Evolutionary conservation across 2,329 filamentous ascomycete genomes (phyloP).

Genomic region (Hirsutella minnesotensis): DNA sequence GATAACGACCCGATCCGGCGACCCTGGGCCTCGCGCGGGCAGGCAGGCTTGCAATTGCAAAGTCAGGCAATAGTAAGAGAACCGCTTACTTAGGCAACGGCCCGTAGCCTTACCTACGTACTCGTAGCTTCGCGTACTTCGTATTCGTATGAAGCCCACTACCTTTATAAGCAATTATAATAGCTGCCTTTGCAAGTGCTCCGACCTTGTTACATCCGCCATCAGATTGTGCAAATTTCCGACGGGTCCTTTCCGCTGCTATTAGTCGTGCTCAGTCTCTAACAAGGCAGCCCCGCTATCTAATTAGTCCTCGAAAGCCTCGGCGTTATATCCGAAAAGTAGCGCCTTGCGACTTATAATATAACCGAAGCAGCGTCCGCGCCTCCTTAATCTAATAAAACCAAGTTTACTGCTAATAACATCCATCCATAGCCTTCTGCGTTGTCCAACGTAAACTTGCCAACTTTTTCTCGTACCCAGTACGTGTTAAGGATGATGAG

Average conservation of each 20-base stretch:
- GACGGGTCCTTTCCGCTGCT: constrained; percentile 1
- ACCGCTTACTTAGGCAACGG: no score
- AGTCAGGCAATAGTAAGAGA: no score
- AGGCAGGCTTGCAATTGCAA: no score
- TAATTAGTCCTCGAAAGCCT: background rate
- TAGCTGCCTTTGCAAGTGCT: no score
- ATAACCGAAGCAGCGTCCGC: no score
- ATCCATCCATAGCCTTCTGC: background rate
- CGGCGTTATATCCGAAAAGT: background rate
- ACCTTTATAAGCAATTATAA: no score
- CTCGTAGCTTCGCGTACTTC: no score
- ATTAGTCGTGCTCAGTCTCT: background rate
- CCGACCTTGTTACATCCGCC: constrained; percentile 1
- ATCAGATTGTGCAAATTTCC: constrained; percentile 3
- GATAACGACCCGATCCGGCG: no score
- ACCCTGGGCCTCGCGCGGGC: no score
- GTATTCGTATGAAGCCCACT: no score
- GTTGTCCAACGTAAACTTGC: background rate
- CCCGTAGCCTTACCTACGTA: no score
- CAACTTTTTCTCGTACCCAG: constrained; percentile 1
- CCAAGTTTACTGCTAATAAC: background rate
- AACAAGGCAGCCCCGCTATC: background rate
- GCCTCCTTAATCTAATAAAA: background rate
- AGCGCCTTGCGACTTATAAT: background rate
- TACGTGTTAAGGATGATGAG: constrained; percentile 1